Conservation (phyloP, 768 basidiomycete species). For the Tulasnella sp. region DNA sequence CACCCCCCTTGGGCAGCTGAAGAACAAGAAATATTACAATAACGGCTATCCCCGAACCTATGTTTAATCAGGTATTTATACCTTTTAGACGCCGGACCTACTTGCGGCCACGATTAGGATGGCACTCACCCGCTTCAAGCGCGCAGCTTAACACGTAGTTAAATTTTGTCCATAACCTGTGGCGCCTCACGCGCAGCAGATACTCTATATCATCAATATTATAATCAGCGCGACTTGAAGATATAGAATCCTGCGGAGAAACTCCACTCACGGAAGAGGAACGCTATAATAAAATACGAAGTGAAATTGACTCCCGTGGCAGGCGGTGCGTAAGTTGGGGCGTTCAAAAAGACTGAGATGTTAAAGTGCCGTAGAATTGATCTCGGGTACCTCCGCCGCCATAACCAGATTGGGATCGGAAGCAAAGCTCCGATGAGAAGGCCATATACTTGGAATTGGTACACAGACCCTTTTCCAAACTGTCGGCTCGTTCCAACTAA, state of each 20-base stretch:
- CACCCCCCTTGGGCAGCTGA: constrained; percentile 37
- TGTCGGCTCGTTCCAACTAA: neutral
- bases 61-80: neutral
- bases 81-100: neutral
- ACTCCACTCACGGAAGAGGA: neutral
- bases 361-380: neutral
- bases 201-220: neutral
- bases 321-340: neutral
- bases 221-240: neutral
- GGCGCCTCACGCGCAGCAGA: neutral
- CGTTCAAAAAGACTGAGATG: neutral
- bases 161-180: neutral
- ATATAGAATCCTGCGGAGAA: neutral
- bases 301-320: neutral
- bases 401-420: neutral
- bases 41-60: neutral
- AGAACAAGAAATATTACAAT: neutral
- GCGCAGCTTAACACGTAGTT: constrained; percentile 10
- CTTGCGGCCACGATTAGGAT: neutral
- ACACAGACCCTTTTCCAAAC: neutral
- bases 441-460: neutral
- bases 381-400: neutral
- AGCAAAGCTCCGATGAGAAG: neutral
- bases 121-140: constrained; percentile 28
- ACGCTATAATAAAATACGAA: neutral